Conservation (phyloP, 352 stramenopile species). For the Globisporangium rhizosaccharum region DNA sequence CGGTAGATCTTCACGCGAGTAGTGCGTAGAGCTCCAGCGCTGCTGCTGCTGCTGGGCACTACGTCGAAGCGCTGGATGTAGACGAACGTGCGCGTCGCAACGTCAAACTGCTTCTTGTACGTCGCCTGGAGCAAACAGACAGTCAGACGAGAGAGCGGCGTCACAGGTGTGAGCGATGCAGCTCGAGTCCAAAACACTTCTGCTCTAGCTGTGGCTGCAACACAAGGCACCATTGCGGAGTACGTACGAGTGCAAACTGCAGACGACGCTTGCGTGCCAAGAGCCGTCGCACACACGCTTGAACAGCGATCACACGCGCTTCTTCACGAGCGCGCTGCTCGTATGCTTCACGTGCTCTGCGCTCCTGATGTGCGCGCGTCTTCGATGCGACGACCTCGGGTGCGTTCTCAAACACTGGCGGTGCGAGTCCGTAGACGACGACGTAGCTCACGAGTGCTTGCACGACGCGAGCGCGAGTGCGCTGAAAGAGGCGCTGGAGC, state of each 20-base stretch:
- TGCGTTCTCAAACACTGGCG: constrained; percentile 34
- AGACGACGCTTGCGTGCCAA: constrained; percentile 28
- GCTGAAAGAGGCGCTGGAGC: constrained; percentile 4
- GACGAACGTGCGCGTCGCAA: constrained; percentile 17
- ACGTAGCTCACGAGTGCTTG: constrained; percentile 37
- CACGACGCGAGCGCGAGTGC: constrained; percentile 16
- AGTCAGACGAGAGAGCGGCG: not conserved
- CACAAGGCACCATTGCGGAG: too few relatives aligned
- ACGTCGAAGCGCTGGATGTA: constrained; percentile 20
- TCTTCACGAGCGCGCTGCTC: constrained; percentile 11
- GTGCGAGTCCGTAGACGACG: constrained; percentile 16
- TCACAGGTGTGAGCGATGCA: not conserved
- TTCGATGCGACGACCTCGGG: constrained; percentile 26
- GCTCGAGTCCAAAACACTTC: not conserved
- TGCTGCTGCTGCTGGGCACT: not conserved
- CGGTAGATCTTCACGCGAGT: not conserved
- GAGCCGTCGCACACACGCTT: constrained; percentile 25
- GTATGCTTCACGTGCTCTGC: not conserved
- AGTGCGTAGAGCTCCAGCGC: constrained; percentile 1
- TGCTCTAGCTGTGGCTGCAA: too few relatives aligned
- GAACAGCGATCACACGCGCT: constrained; percentile 23
- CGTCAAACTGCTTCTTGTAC: constrained; percentile 49
- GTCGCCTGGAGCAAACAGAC: constrained; percentile 13
- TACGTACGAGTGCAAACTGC: constrained; percentile 29
- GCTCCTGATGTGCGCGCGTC: not conserved